Evolutionary conservation across 2,329 filamentous ascomycete species (phyloP).

Genomic region (Diaporthe sp.): DNA sequence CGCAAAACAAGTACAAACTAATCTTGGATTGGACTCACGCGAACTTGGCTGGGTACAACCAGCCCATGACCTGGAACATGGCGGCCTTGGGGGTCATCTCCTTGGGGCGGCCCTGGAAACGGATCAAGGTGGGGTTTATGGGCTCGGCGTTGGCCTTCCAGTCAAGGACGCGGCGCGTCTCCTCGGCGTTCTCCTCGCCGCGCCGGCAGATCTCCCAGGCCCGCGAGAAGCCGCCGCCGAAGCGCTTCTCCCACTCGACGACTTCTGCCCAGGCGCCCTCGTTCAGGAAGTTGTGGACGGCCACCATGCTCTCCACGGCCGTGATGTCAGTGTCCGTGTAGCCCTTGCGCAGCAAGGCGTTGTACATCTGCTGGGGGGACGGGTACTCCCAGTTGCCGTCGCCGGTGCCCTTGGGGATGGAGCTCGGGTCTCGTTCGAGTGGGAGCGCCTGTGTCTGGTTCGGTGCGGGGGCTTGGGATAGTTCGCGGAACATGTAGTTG

Average conservation of each 20-base stretch:
- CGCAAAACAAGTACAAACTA: not conserved
- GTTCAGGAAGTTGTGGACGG: constrained; percentile 97
- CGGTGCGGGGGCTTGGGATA: constrained; percentile 84
- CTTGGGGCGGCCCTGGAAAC: constrained; percentile 90
- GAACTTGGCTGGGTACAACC: constrained; percentile 84
- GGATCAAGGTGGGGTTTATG: constrained; percentile 78
- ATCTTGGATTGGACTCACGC: constrained; percentile 65
- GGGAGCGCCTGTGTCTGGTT: constrained; percentile 82
- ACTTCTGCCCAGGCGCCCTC: constrained; percentile 98
- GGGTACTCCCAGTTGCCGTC: constrained; percentile 96
- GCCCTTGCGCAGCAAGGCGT: constrained; percentile 94
- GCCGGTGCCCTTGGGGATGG: constrained; percentile 88
- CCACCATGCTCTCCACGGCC: constrained; percentile 96
- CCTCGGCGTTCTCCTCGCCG: constrained; percentile 75
- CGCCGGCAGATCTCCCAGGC: constrained; percentile 82
- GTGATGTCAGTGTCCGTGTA: constrained; percentile 95
- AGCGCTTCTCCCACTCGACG: constrained; percentile 91
- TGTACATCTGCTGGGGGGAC: constrained; percentile 99
- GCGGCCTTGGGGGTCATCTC: constrained; percentile 94
- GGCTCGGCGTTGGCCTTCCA: constrained; percentile 59
- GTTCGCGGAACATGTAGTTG: constrained; percentile 94
- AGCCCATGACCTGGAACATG: constrained; percentile 84
- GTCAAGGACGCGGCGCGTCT: constrained; percentile 55
- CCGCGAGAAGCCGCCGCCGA: constrained; percentile 77
- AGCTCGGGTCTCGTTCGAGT: constrained; percentile 84